Base-by-base conservation (phyloP, 805 yeast species). In the Osmozyma mogii region DNA sequence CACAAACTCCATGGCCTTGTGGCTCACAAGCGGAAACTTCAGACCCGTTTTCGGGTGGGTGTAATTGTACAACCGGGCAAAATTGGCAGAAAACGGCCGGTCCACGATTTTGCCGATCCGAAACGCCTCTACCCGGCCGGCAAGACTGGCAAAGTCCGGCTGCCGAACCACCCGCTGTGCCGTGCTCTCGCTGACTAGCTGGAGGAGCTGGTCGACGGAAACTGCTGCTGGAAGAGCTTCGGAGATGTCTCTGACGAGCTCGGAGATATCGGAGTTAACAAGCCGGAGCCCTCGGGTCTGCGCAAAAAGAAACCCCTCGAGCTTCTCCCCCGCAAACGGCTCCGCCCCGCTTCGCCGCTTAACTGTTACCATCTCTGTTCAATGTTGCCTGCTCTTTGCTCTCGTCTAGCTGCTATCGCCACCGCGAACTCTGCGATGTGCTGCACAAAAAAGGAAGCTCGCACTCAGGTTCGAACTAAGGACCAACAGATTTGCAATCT, bases 401-500 rank as follows among this genome's bases (percentile, higher is more conserved):
- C n/a, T n/a, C n/a, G n/a, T n/a, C n/a, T n/a, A n/a, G n/a, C n/a
- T n/a, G n/a, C n/a, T n/a, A n/a, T n/a, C n/a, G n/a, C n/a, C n/a
- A n/a, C n/a, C n/a, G n/a, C n/a, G n/a, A n/a, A n/a, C n/a, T n/a
- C n/a, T n/a, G n/a, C n/a, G n/a, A n/a, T n/a, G n/a, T n/a, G n/a
- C n/a, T n/a, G n/a, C n/a, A n/a, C n/a, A n/a, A n/a, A n/a, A n/a
- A n/a, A n/a, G n/a, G n/a, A n/a, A 80, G 92, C 85, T 78, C 74
- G 79, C 78, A 71, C 84, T 79, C 94, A 79, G 95, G 77, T 57
- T 84, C 78, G 95, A 84, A 84, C 94, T 79, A 75, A 79, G 87
- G 92, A 84, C 95, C 94, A 81, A 78, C 83, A 81, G 94, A 84
- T 82, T 83, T 84, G 94, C 94, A 84, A 84, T 84, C 94, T 79